Evolutionary conservation across 2,329 filamentous ascomycete species (phyloP), one percentile per base, ranked within the genome.

Genomic region (Xylaria sp.): DNA sequence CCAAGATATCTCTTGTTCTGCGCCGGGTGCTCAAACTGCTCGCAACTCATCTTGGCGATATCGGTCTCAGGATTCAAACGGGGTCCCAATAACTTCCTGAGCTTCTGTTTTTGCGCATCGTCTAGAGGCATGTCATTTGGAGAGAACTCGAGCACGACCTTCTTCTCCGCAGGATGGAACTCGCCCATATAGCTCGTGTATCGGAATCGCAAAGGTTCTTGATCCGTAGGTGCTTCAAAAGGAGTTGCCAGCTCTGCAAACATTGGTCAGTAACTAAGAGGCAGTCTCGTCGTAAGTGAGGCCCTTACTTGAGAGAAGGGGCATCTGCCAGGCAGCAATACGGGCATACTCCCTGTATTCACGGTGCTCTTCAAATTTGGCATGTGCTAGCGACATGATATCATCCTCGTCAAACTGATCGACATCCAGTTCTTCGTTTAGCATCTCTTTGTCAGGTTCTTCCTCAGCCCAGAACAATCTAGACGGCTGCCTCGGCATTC

Each of bases 171-270:
- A 0, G 96, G 95, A 81, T 99, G 96, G 63, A 87, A 84, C 81
- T 98, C 96, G 74, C 95, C 95, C 86, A 99, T 91, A 82, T 98
- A 98, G 42, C 91, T 94, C 17, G 96, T 99, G 84, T 97, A 97
- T 75, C 96, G 91, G 89, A 97, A 99, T 74, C 95, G 91, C 65
- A 99, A 88, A 51, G 93, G 89, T 73, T 92, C 85, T 51, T 88
- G 80, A 33, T 84, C 79, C 15, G 86, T 85, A 1, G 95, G 93
- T 2, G 89, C 87, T 67, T 85, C 81, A 78, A 97, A 98, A 20
- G 92, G 91, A 80, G 92, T 92, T 62, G 92, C 91, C 69, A 96
- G 87, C 77, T 95, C 93, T 97, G 76, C 56, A 47, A 29, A 47
- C 39, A 59, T 9, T 25, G n/a, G 63, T 13, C 44, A 70, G 17